phyloP scores from a whole-genome alignment of 345 rosid species.

The Eucalyptus melliodora region DNA sequence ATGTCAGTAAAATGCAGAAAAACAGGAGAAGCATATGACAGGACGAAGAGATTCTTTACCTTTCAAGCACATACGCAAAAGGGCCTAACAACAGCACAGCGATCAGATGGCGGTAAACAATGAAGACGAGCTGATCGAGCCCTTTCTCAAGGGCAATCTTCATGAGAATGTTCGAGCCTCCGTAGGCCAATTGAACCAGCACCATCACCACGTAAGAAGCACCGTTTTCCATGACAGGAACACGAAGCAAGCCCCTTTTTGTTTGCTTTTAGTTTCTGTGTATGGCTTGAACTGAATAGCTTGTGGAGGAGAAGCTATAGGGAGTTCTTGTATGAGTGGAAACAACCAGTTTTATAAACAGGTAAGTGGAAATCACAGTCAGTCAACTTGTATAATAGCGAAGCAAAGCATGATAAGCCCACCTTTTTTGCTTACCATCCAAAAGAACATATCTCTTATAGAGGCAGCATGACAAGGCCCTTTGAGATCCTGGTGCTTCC shows the following conservation, averaged over 20 bases:
- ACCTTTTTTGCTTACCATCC: neutral
- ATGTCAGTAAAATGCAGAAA: neutral
- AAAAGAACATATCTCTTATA: neutral
- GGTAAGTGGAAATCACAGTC: neutral
- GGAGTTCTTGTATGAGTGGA: neutral
- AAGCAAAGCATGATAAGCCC: neutral
- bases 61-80: slow-evolving; percentile 32
- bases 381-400: neutral
- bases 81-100: slow-evolving; percentile 21
- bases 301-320: neutral
- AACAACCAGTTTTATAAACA: neutral
- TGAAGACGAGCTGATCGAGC: slow-evolving; percentile 23
- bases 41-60: neutral
- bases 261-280: neutral
- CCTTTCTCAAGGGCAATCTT: slow-evolving; percentile 26
- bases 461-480: neutral
- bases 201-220: slow-evolving; percentile 16
- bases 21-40: neutral
- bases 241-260: neutral
- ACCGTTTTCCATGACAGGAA: slow-evolving; percentile 1
- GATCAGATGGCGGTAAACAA: slow-evolving; percentile 25
- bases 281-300: neutral
- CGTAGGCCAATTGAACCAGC: slow-evolving; percentile 18
- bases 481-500: neutral
- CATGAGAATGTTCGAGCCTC: slow-evolving; percentile 22